Percentiles rank a stretch among this genome's conserved stretches.
phyloP scores from a whole-genome alignment of 345 rosid species.

The Gossypium turneri region DNA sequence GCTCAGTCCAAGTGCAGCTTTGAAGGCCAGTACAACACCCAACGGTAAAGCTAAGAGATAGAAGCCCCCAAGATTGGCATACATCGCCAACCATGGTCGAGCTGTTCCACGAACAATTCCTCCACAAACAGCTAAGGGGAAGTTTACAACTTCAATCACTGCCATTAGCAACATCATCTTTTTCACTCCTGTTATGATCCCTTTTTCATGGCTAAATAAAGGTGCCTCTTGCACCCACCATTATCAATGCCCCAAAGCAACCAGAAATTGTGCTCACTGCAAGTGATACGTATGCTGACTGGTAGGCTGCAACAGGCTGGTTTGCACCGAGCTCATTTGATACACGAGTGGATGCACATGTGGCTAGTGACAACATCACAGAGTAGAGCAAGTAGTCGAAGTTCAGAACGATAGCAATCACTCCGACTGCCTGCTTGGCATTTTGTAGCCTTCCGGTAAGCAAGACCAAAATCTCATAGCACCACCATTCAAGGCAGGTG shows the following conservation, averaged over 20 bases:
- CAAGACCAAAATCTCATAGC: constrained; percentile 79
- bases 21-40: constrained; percentile 57
- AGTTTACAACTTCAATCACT: constrained; percentile 58
- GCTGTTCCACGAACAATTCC: constrained; percentile 80
- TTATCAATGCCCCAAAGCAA: constrained; percentile 43
- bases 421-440: constrained; percentile 56
- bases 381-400: constrained; percentile 84
- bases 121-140: constrained; percentile 72
- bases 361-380: constrained; percentile 68
- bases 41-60: constrained; percentile 74
- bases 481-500: constrained; percentile 98
- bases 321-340: constrained; percentile 89
- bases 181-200: constrained; percentile 49
- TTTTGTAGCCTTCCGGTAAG: constrained; percentile 65
- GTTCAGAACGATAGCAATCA: constrained; percentile 68
- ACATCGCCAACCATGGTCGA: constrained; percentile 61
- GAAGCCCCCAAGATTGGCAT: constrained; percentile 73
- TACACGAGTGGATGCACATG: constrained; percentile 73
- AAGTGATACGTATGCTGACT: constrained; percentile 51
- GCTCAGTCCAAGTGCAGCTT: constrained; percentile 45
- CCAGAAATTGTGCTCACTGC: constrained; percentile 40
- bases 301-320: constrained; percentile 44
- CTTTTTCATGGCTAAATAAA: constrained; percentile 53
- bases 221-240: constrained; percentile 54
- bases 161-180: constrained; percentile 71